phyloP scores from a whole-genome alignment of 2,329 filamentous ascomycete genomes.

The Arthrinium phaeospermum region DNA sequence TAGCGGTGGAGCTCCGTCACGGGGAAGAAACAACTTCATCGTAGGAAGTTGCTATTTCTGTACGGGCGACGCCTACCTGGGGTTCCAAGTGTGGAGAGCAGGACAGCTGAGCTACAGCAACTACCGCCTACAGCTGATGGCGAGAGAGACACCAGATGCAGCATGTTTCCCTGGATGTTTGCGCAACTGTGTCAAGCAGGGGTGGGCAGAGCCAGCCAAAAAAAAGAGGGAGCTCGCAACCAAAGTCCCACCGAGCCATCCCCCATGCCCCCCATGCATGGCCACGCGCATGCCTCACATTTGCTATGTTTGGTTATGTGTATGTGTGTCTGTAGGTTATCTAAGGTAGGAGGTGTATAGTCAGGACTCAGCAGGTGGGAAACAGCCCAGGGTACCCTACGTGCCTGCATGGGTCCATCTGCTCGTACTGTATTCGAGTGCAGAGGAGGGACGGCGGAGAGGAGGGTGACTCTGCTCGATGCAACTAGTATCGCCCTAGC shows the following conservation, averaged over 20 bases:
- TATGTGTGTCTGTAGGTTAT: neutral
- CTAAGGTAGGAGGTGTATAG: neutral
- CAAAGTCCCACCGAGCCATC: neutral
- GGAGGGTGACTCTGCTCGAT: constrained; percentile 1
- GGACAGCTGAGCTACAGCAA: neutral
- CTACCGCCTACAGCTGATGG: neutral
- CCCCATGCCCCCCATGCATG: neutral
- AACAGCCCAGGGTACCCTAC: constrained; percentile 2
- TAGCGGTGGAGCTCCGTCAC: constrained; percentile 5
- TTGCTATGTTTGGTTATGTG: constrained; percentile 6
- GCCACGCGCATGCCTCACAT: constrained; percentile 4
- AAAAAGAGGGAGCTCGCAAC: neutral
- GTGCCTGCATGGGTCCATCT: constrained; percentile 15
- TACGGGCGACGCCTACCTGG: neutral
- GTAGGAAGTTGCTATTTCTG: constrained; percentile 11
- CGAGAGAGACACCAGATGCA: constrained; percentile 2
- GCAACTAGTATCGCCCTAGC: constrained; percentile 13
- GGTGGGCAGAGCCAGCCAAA: neutral
- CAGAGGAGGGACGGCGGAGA: neutral
- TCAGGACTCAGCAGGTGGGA: neutral
- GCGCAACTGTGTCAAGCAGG: constrained; percentile 13
- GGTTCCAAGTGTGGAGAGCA: neutral
- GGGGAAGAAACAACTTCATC: constrained; percentile 6
- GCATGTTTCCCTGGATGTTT: constrained; percentile 13
- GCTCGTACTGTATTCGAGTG: neutral